These are phyloP conservation scores for Ceratobasidium papillatum DNA, from an alignment of 1,284 basidiomycete species.

Conservation along the genomic window DNA sequence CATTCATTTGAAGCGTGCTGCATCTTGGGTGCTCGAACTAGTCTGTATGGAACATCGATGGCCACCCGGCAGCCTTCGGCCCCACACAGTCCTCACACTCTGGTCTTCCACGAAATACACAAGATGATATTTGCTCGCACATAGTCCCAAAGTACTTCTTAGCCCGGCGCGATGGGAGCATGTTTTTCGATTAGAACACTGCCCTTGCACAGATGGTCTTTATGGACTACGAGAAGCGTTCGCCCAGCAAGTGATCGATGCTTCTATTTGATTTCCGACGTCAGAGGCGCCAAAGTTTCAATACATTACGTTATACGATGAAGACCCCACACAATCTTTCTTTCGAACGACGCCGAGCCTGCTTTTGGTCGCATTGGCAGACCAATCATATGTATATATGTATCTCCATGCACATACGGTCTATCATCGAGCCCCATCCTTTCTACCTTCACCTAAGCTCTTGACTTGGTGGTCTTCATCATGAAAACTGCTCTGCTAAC, in stretches of 20 bases:
- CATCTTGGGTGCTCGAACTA: not conserved
- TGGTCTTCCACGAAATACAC: too few relatives aligned
- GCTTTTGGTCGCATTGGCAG: not conserved
- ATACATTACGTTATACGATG: not conserved
- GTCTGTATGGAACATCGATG: not conserved
- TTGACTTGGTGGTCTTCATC: not conserved
- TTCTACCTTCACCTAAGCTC: not conserved
- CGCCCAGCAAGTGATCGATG: not conserved
- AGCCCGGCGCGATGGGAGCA: too few relatives aligned
- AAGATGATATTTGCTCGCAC: too few relatives aligned
- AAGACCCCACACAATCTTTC: not conserved
- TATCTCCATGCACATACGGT: not conserved
- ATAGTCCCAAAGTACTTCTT: too few relatives aligned
- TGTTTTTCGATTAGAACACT: conserved; percentile 25
- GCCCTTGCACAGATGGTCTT: not conserved
- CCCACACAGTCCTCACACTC: too few relatives aligned
- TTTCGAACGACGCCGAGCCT: not conserved
- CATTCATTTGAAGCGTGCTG: not conserved
- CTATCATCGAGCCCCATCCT: not conserved
- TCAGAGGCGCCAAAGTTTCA: not conserved
- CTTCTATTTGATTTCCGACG: not conserved
- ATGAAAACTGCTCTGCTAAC: conserved; percentile 30
- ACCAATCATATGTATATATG: not conserved
- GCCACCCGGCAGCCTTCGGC: not conserved
- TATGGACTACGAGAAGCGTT: not conserved